phyloP scores from a whole-genome alignment of 2,329 filamentous ascomycete genomes.

The Knufia fluminis region DNA sequence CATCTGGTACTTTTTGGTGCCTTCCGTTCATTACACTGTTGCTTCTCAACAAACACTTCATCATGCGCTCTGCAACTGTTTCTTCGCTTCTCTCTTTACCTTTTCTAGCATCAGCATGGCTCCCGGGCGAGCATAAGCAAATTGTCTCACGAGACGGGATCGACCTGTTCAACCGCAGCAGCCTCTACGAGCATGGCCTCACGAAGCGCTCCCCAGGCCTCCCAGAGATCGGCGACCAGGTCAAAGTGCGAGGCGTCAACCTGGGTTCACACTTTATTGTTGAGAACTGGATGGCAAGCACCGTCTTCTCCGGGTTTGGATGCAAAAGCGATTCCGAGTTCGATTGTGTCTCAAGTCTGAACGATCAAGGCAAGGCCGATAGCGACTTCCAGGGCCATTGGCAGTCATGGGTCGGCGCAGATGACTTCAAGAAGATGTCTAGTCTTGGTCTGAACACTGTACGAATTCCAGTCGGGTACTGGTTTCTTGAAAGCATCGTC shows the following conservation, averaged over 20 bases:
- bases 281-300: conserved; percentile 46
- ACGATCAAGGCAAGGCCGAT: conserved; percentile 38
- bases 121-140: conserved; percentile 24
- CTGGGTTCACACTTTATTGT: conserved; percentile 44
- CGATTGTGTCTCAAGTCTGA: conserved; percentile 43
- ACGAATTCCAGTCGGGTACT: conserved; percentile 48
- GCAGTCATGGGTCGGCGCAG: conserved; percentile 41
- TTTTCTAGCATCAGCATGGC: conserved; percentile 19
- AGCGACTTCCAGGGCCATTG: conserved; percentile 43
- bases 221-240: conserved; percentile 9
- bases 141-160: conserved; percentile 22
- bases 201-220: conserved; percentile 10
- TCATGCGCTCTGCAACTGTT: conserved; percentile 1
- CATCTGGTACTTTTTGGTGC: too few species aligned
- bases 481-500: conserved; percentile 44
- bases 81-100: conserved; percentile 1
- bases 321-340: conserved; percentile 37
- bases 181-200: conserved; percentile 12
- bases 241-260: conserved; percentile 48
- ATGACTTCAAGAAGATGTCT: conserved; percentile 42
- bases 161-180: conserved; percentile 22
- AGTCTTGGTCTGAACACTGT: conserved; percentile 45
- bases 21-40: background rate
- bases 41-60: background rate
- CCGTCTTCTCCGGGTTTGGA: conserved; percentile 41